A percentile compares a stretch with the other conserved stretches of the same genome.
phyloP scores from a whole-genome alignment of 1,284 basidiomycete species.

The Naganishia sp. region DNA sequence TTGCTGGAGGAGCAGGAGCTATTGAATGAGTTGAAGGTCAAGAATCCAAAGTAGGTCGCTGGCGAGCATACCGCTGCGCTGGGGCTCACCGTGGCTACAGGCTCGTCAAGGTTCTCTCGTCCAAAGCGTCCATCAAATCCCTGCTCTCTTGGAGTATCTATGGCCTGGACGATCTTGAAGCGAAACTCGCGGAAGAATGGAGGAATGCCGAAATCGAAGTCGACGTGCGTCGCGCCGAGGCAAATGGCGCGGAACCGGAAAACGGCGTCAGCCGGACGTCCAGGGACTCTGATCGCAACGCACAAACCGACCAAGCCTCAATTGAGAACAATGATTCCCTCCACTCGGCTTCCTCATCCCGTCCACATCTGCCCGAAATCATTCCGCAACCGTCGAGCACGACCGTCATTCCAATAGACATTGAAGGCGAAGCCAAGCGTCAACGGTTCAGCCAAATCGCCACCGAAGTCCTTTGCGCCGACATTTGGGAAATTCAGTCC shows the following conservation, averaged over 20 bases:
- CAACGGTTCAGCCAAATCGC: slow-evolving; percentile 87
- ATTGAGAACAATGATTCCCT: not conserved
- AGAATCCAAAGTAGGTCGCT: slow-evolving; percentile 65
- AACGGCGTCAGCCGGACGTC: not conserved
- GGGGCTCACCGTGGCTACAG: not conserved
- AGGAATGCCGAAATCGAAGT: slow-evolving; percentile 8
- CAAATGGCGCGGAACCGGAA: not conserved
- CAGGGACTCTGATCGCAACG: not conserved
- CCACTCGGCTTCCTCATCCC: not conserved
- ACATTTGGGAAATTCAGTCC: slow-evolving; percentile 92
- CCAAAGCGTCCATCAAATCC: slow-evolving; percentile 47
- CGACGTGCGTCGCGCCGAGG: not conserved
- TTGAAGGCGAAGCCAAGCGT: slow-evolving; percentile 26
- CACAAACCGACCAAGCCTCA: not conserved
- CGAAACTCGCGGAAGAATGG: slow-evolving; percentile 39
- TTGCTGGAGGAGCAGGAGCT: slow-evolving; percentile 93
- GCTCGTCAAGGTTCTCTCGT: slow-evolving; percentile 41
- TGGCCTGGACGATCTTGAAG: slow-evolving; percentile 52
- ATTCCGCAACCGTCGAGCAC: slow-evolving; percentile 6
- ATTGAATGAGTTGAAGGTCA: slow-evolving; percentile 90
- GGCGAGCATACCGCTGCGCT: not conserved
- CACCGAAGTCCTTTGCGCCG: slow-evolving; percentile 93
- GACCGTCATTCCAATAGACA: slow-evolving; percentile 16
- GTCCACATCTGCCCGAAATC: slow-evolving; percentile 16
- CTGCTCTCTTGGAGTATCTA: slow-evolving; percentile 51